These are phyloP conservation scores for Coniella lustricola DNA, from an alignment of 2,329 filamentous ascomycete species.

Conservation along the genomic window DNA sequence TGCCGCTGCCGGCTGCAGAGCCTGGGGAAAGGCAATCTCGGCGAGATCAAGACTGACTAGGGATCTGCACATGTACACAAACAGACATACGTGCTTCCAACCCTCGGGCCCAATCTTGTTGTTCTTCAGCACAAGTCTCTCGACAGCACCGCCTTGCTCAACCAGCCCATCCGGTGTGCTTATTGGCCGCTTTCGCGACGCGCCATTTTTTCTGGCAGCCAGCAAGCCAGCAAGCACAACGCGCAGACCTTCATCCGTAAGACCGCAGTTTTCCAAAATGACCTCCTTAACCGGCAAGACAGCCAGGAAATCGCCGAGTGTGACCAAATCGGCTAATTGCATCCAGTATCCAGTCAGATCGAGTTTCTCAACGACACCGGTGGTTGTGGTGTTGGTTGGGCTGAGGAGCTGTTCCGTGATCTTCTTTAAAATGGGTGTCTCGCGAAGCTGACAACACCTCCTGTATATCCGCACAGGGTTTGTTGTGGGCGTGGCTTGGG, in stretches of 20 bases:
- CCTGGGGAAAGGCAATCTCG: constrained; percentile 66
- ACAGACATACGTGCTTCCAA: constrained; percentile 86
- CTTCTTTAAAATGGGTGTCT: constrained; percentile 85
- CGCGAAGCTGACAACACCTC: constrained; percentile 86
- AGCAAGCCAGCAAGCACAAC: constrained; percentile 81
- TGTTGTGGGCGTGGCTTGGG: constrained; percentile 69
- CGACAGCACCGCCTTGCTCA: constrained; percentile 65
- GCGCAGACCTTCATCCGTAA: constrained; percentile 80
- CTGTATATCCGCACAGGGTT: constrained; percentile 91
- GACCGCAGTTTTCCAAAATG: constrained; percentile 76
- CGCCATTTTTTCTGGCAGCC: constrained; percentile 61
- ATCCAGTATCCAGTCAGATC: constrained; percentile 81
- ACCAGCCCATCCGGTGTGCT: constrained; percentile 31
- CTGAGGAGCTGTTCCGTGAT: constrained; percentile 82
- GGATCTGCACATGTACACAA: constrained; percentile 82
- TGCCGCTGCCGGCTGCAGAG: constrained; percentile 19
- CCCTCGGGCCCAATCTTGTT: constrained; percentile 84
- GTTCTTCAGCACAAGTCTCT: constrained; percentile 82
- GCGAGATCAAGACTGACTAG: constrained; percentile 83
- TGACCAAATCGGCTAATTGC: constrained; percentile 75
- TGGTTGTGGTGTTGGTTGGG: constrained; percentile 55
- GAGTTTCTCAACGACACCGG: constrained; percentile 73
- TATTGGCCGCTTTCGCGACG: constrained; percentile 36
- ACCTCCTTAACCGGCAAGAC: constrained; percentile 86
- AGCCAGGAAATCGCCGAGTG: constrained; percentile 87